Evolutionary conservation across 2,329 filamentous ascomycete genomes (phyloP), one percentile per base, ranked within the genome.

Genomic region (Aspergillus latus): DNA sequence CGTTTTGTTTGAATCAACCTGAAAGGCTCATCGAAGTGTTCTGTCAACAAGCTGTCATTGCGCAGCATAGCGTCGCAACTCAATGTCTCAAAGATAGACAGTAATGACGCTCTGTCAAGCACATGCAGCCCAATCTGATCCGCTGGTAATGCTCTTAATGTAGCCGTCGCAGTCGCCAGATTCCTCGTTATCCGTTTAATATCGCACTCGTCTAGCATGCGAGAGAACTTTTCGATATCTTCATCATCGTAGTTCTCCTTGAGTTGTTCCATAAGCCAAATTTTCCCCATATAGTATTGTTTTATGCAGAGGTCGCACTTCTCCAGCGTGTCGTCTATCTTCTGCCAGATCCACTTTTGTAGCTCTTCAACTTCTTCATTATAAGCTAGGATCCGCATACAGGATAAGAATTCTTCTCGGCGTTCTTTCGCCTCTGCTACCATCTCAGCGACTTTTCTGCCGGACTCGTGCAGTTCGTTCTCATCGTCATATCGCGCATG

Each of bases 1-100:
- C 84, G 91, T 66, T 88, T 92, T 11, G 84, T 84, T 72, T 93
- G 90, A 2, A 95, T 85, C 21, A 91, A 82, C 63, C 84, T 81
- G 71, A 97, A 97, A 9, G 95, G 90, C 63, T 82, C 85, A 69
- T 96, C 89, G 69, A 97, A 96, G 62, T 86, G 81, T 32, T 77
- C 65, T 54, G 74, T 68, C 21, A 88, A 71, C 16, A 81, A 72
- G 15, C 76, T 72, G 54, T 84, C 81, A 60, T 82, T 78, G 21
- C 76, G 73, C 59, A 97, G 79, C 68, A 95, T 91, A 0, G 88
- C 82, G 62, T 92, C 85, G 71, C 89, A 96, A 71, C 92, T 96
- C 50, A 97, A 77, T 0, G 89, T 88, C 71, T 97, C 93, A 66
- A 95, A 96, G 30, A 97, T 84, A 9, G 90, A 88, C 57, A 94